Evolutionary conservation across 2,329 filamentous ascomycete genomes (phyloP), one percentile per base, ranked within the genome.

Genomic region (Trichoderma atrobrunneum): DNA sequence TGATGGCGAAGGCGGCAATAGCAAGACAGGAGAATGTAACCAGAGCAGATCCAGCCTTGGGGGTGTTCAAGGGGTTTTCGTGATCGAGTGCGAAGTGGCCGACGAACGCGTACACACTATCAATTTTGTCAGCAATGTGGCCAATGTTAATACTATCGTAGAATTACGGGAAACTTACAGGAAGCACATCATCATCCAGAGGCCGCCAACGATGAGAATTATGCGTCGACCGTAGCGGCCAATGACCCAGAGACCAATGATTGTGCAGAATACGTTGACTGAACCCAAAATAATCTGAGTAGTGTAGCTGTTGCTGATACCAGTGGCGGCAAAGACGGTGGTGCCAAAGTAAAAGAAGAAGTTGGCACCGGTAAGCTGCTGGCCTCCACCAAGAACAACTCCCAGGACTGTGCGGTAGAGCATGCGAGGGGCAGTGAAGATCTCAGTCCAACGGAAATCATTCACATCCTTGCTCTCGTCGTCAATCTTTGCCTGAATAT

Each of bases 291-390:
- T 70, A 36, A 70, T 70, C 66, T 70, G 66, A 8, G 66, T 70
- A 6, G 30, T 32, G n/a, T 70, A 70, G 57, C 66, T 70, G 57
- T 70, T 70, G 66, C 66, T 70, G 39, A 70, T 70, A 14, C 66
- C 66, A 18, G 66, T 70, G 57, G 66, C 66, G 4, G 66, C 66
- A 61, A 70, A 70, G 57, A 70, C 66, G 3, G 66, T 70, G 0
- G 66, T 70, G 1, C 66, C 66, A 62, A 70, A 70, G 66, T 70
- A 70, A n/a, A 70, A 70, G 66, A 70, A 70, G 57, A 70, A 70
- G 39, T 70, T 70, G 36, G 66, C 66, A 36, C 66, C 66, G 4
- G 66, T 70, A n/a, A 70, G 28, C 21, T 70, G 66, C 57, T 70
- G 66, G 21, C 66, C 66, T 12, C 56, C 66, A 26, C 60, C 56